These are phyloP conservation scores for Articulospora tetracladia DNA, from an alignment of 495 filamentous ascomycete genomes.

Conservation along the genomic window DNA sequence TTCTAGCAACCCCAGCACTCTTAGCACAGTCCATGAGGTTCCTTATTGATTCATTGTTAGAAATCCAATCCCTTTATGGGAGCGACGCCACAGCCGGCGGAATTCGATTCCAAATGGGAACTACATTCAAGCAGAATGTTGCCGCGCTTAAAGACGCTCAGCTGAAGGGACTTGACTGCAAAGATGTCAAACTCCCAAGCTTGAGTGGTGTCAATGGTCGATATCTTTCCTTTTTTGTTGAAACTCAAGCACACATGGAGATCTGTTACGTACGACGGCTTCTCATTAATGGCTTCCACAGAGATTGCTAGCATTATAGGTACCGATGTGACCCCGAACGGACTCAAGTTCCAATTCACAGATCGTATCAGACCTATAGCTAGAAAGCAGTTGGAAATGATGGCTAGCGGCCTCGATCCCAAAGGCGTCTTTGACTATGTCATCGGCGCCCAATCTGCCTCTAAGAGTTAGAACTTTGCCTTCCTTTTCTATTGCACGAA, in stretches of 20 bases:
- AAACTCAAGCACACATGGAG: not conserved
- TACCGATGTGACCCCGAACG: slow-evolving; percentile 14
- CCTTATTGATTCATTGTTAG: slow-evolving; percentile 4
- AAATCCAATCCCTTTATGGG: slow-evolving; percentile 1
- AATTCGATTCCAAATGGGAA: slow-evolving; percentile 18
- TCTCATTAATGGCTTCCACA: slow-evolving; percentile 10
- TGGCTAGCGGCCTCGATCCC: slow-evolving; percentile 10
- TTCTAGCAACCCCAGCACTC: not conserved
- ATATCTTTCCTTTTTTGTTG: not conserved
- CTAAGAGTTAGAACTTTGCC: slow-evolving; percentile 2
- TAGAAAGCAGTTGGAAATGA: slow-evolving; percentile 13
- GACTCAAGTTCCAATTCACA: slow-evolving; percentile 11
- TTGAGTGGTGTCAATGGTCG: slow-evolving; percentile 1
- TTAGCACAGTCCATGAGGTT: not conserved
- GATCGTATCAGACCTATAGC: slow-evolving; percentile 8
- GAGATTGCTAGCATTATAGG: slow-evolving; percentile 17
- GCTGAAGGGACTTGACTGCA: not conserved
- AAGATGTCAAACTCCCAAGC: not conserved
- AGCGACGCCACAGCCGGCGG: not conserved
- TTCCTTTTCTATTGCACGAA: slow-evolving; percentile 5
- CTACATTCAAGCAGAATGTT: not conserved
- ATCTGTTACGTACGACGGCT: no score
- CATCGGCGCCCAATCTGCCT: not conserved
- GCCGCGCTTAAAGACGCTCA: not conserved
- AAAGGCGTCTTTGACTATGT: slow-evolving; percentile 16